These are phyloP conservation scores for Camellia oleifera DNA, from an alignment of 179 eudicot species.

Conservation along the genomic window DNA sequence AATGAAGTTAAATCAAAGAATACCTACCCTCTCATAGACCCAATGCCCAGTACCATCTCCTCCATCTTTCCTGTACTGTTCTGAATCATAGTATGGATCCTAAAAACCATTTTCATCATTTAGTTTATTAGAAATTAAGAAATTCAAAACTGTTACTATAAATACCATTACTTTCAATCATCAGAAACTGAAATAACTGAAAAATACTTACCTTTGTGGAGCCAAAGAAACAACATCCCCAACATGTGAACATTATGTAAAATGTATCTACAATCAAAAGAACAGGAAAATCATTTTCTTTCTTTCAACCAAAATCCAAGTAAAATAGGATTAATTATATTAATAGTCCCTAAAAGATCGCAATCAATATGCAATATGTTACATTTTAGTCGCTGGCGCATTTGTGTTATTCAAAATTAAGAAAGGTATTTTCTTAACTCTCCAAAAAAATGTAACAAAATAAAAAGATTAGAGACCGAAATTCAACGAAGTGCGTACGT, in stretches of 20 bases:
- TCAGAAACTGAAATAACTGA: not conserved
- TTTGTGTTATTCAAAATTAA: too few species aligned
- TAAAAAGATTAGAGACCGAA: too few species aligned
- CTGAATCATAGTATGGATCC: slow-evolving; percentile 91
- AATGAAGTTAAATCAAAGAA: not conserved
- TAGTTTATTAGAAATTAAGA: not conserved
- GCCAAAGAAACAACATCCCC: slow-evolving; percentile 94
- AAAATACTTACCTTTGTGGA: slow-evolving; percentile 58
- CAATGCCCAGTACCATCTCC: slow-evolving; percentile 89
- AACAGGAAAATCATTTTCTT: not conserved
- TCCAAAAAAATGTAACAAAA: too few species aligned
- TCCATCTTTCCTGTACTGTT: slow-evolving; percentile 70
- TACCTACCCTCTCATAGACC: slow-evolving; percentile 78
- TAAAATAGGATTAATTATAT: too few species aligned
- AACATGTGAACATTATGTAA: slow-evolving; percentile 78
- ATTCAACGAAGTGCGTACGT: too few species aligned
- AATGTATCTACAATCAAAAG: slow-evolving; percentile 43
- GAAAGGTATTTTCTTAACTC: too few species aligned
- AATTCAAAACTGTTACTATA: not conserved
- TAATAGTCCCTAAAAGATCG: too few species aligned
- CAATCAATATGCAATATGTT: too few species aligned
- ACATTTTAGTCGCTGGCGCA: too few species aligned
- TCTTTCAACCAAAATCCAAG: too few species aligned
- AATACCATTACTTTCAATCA: not conserved
- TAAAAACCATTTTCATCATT: slow-evolving; percentile 16